A percentile compares a stretch with the other conserved stretches of the same genome.
These are phyloP conservation scores for Davidsoniella virescens DNA, from an alignment of 2,329 filamentous ascomycete genomes.

Conservation along the genomic window DNA sequence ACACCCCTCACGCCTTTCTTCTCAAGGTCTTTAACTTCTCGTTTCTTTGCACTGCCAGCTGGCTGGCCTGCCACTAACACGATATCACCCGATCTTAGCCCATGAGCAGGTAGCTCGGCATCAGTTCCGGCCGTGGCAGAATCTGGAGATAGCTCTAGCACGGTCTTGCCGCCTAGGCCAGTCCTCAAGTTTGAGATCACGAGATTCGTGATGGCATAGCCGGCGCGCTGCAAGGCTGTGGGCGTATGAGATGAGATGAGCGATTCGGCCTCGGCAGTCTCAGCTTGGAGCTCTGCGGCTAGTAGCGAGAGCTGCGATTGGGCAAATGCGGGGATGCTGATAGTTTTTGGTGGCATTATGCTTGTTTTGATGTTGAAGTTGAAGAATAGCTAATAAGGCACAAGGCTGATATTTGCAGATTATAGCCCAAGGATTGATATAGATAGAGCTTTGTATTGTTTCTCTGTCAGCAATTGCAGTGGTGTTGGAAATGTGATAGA, in stretches of 20 bases:
- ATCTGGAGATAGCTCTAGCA: conserved; percentile 66
- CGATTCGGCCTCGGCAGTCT: conserved; percentile 51
- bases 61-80: conserved; percentile 63
- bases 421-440: too few species aligned
- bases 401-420: too few species aligned
- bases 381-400: too few species aligned
- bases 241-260: conserved; percentile 55
- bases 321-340: conserved; percentile 54
- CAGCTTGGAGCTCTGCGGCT: conserved; percentile 52
- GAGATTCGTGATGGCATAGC: conserved; percentile 66
- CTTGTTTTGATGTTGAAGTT: too few species aligned
- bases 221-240: conserved; percentile 52
- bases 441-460: too few species aligned
- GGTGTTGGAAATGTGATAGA: too few species aligned
- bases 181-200: conserved; percentile 62
- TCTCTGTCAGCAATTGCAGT: too few species aligned
- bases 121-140: conserved; percentile 37
- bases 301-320: conserved; percentile 54
- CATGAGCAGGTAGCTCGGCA: conserved; percentile 53
- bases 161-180: conserved; percentile 77
- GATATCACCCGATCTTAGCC: conserved; percentile 61
- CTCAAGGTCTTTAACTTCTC: conserved; percentile 54
- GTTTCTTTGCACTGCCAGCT: conserved; percentile 53
- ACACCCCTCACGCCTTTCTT: conserved; percentile 54
- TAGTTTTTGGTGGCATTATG: conserved; percentile 25